phyloP scores from a whole-genome alignment of 2,329 filamentous ascomycete species.

The Venturiaceae sp. region DNA sequence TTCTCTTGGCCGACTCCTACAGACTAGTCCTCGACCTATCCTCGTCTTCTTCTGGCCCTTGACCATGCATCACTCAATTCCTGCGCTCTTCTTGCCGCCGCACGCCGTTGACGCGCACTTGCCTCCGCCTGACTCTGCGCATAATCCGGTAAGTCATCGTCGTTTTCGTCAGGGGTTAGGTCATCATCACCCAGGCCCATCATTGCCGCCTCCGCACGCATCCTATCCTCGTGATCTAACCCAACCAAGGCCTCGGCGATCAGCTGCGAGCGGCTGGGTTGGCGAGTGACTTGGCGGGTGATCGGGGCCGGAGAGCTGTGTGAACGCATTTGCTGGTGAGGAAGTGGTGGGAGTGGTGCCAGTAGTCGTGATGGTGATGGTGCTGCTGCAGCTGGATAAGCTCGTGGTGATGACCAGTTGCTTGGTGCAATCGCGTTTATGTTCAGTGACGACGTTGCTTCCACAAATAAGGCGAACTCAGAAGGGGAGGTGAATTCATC shows the following conservation, averaged over 20 bases:
- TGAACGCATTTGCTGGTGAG: not conserved
- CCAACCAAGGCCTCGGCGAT: constrained; percentile 5
- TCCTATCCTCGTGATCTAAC: not conserved
- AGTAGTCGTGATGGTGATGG: not conserved
- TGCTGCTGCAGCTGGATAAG: not conserved
- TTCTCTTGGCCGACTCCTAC: not conserved
- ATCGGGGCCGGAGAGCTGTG: not conserved
- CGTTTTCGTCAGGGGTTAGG: constrained; percentile 15
- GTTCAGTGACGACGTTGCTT: constrained; percentile 26
- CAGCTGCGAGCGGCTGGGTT: constrained; percentile 13
- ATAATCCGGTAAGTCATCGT: constrained; percentile 35
- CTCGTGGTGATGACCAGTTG: not conserved
- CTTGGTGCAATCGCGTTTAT: constrained; percentile 2
- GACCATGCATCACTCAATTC: constrained; percentile 36
- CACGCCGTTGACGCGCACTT: constrained; percentile 25
- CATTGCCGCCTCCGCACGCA: constrained; percentile 12
- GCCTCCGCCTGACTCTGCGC: constrained; percentile 37
- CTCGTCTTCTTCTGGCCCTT: constrained; percentile 14
- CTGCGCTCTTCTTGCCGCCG: constrained; percentile 32
- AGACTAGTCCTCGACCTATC: not conserved
- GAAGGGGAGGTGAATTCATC: constrained; percentile 13
- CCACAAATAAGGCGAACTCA: constrained; percentile 28
- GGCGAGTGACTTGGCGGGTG: not conserved
- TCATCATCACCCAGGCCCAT: constrained; percentile 18
- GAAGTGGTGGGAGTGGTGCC: constrained; percentile 3